Conservation (phyloP, 495 filamentous ascomycete species). For the Penicillium dipodomyicola region DNA sequence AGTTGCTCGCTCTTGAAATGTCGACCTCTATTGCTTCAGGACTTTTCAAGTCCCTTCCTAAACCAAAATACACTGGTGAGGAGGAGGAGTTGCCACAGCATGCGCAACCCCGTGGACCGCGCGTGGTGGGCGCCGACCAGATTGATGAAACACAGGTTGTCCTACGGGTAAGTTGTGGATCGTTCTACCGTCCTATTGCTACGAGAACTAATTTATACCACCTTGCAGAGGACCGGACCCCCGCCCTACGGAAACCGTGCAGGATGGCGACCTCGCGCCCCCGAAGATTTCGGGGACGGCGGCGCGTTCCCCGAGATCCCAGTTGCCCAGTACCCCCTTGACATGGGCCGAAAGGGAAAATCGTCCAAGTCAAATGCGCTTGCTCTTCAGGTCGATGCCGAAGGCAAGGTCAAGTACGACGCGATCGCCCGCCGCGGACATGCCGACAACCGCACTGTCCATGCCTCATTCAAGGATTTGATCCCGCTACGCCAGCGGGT, state of each 20-base stretch:
- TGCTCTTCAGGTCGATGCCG: conserved; percentile 82
- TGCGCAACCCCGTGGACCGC: conserved; percentile 70
- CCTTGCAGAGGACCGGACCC: conserved; percentile 69
- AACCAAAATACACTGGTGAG: conserved; percentile 83
- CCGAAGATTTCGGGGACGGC: conserved; percentile 94
- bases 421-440: conserved; percentile 93
- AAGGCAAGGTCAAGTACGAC: conserved; percentile 94
- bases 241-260: conserved; percentile 80
- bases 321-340: conserved; percentile 91
- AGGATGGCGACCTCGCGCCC: conserved; percentile 80
- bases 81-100: conserved; percentile 74
- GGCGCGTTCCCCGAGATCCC: conserved; percentile 94
- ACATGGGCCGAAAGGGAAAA: conserved; percentile 80
- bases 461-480: conserved; percentile 93
- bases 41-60: conserved; percentile 79
- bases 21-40: conserved; percentile 65
- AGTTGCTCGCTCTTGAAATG: conserved; percentile 47
- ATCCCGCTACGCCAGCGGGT: conserved; percentile 93
- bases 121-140: conserved; percentile 72
- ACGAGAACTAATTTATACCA: conserved; percentile 4
- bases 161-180: conserved; percentile 58
- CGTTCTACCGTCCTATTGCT: not conserved
- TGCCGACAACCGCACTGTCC: conserved; percentile 75
- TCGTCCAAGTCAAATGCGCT: conserved; percentile 79
- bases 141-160: conserved; percentile 86